A percentile compares a stretch with the other conserved stretches of the same genome.
Conservation (phyloP, 495 filamentous ascomycete species). For the Tuber aestivum region DNA sequence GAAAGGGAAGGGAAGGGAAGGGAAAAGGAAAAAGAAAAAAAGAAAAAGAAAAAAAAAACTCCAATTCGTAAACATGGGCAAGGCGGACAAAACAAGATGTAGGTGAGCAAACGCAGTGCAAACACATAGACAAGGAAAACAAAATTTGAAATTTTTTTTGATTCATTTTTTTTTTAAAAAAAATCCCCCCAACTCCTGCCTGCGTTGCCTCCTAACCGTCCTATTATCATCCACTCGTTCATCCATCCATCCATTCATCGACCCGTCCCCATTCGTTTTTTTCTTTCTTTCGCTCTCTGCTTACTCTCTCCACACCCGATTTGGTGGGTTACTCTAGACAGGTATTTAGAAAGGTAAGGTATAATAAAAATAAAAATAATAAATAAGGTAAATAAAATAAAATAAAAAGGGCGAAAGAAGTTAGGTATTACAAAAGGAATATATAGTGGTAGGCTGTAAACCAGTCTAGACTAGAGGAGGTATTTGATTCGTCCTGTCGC, state of each 20-base stretch:
- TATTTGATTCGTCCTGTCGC: neutral
- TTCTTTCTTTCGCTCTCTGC: neutral
- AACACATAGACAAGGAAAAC: neutral
- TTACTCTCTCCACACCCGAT: neutral
- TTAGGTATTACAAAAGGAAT: constrained; percentile 10
- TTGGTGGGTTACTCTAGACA: neutral
- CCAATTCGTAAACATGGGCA: constrained; percentile 5
- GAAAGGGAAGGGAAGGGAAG: too few relatives aligned
- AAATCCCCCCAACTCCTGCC: neutral
- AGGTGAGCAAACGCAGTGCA: constrained; percentile 4
- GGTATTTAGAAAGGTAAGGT: neutral
- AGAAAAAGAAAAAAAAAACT: neutral
- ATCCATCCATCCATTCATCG: neutral
- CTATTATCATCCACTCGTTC: neutral
- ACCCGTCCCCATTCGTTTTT: neutral
- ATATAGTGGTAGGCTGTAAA: neutral
- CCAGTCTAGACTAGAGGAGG: neutral
- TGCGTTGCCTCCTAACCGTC: neutral
- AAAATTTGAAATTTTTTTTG: too few relatives aligned
- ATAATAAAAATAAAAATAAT: neutral
- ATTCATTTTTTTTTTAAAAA: too few relatives aligned
- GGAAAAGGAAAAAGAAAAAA: too few relatives aligned
- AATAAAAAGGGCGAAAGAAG: constrained; percentile 2
- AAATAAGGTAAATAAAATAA: neutral
- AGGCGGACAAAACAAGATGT: constrained; percentile 7